Evolutionary conservation across 805 yeast species (phyloP), one percentile per base, ranked within the genome.

Genomic region (Yarrowia deformans): DNA sequence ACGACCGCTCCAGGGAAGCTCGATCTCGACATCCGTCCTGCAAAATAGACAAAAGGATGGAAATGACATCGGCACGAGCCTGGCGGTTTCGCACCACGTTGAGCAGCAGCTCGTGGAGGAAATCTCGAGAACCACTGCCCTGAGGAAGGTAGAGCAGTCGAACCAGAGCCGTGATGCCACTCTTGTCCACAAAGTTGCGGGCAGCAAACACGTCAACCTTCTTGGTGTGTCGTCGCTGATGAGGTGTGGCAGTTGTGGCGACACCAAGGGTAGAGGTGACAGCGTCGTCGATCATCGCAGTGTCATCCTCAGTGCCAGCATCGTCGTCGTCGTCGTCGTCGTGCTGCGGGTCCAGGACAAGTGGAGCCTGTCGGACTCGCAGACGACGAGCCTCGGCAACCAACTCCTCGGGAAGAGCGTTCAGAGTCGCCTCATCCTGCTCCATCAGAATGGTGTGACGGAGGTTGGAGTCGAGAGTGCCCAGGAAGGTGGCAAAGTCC

Each of bases 71-170:
- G 10, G 85, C 79, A 68, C 97, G 80, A 7, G 90, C 90, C 72
- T 90, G 96, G 76, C 90, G 90, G 77, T 88, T 91, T 71, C 85
- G 84, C 74, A 96, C 90, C 60, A 93, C 75, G 71, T 84, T 86
- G 29, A 85, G 85, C 69, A 93, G 81, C 6, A 94, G 80, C 64
- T 87, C 87, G 76, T 88, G 88, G 60, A 90, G 81, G 1, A 83
- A 79, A 69, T 87, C 92, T 29, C 72, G 70, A 85, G 87, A 72
- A 80, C 81, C 73, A 85, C 84, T 0, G 87, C 83, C 69, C 72
- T 88, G 90, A 0, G 97, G 93, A 29, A 90, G 82, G 78, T 90
- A 93, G 2, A 91, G 80, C 58, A 91, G 81, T 70, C 92, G 84
- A 68, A 91, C 76, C 45, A 93, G 73, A 0, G 97, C 84, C 4